These are phyloP conservation scores for Podaxis mareebaensis DNA, from an alignment of 768 basidiomycete species.

Conservation along the genomic window DNA sequence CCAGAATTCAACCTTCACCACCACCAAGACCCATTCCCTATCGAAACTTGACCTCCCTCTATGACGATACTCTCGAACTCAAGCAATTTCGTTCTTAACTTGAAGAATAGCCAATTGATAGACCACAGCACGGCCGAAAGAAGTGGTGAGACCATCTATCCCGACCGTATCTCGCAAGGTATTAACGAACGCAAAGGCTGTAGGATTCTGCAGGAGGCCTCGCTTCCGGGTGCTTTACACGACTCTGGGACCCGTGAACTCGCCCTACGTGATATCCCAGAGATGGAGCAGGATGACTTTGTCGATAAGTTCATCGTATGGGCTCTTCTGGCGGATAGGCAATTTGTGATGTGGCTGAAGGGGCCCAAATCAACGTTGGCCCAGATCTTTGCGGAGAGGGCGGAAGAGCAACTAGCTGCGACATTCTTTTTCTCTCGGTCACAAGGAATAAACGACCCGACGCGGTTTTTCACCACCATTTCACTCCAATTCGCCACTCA, in stretches of 20 bases:
- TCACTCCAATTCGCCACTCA: too few species aligned
- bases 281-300: background rate
- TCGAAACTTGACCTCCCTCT: background rate
- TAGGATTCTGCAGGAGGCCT: background rate
- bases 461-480: too few species aligned
- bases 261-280: background rate
- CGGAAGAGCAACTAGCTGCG: background rate
- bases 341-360: background rate
- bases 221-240: background rate
- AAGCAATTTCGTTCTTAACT: background rate
- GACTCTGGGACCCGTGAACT: background rate
- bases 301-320: background rate
- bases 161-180: background rate
- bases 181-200: background rate
- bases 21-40: background rate
- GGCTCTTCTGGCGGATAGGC: background rate
- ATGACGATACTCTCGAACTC: background rate
- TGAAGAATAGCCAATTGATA: background rate
- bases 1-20: background rate
- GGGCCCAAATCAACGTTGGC: background rate
- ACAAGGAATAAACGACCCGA: background rate
- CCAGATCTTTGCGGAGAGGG: background rate
- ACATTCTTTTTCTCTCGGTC: background rate
- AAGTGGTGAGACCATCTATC: background rate
- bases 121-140: background rate